Evolutionary conservation across 257 asterid genomes (phyloP).

Genomic region (Nicotiana tabacum): DNA sequence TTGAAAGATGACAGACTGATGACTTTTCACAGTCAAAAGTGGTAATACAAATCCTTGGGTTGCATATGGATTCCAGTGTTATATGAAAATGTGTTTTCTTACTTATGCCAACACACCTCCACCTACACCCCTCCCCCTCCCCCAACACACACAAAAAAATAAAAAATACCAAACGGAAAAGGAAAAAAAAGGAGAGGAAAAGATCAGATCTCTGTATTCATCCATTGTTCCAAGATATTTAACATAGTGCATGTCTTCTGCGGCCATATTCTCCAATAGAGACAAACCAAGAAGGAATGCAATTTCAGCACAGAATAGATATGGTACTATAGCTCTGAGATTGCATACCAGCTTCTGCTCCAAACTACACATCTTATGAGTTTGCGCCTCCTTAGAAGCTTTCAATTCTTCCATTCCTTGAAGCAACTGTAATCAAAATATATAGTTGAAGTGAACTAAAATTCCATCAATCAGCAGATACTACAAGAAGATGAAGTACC

Average conservation of each 20-base stretch:
- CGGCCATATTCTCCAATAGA: not conserved
- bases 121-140: not conserved
- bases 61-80: not conserved
- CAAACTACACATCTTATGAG: slow-evolving; percentile 36
- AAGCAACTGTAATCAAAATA: slow-evolving; percentile 37
- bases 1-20: not conserved
- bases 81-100: not conserved
- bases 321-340: not conserved
- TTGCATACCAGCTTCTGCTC: slow-evolving; percentile 53
- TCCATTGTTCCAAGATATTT: not conserved
- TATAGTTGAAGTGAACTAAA: not conserved
- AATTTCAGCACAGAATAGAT: not conserved
- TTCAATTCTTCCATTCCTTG: slow-evolving; percentile 48
- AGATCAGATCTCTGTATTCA: not conserved
- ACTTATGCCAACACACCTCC: not conserved
- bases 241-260: not conserved
- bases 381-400: slow-evolving; percentile 45
- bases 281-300: not conserved
- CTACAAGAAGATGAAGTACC: slow-evolving; percentile 35
- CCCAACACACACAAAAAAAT: too few relatives aligned
- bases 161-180: not conserved
- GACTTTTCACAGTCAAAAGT: not conserved
- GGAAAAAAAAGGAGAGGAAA: not conserved
- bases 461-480: not conserved
- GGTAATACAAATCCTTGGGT: not conserved